phyloP scores from a whole-genome alignment of 495 filamentous ascomycete genomes.

The Penicillium goetzii region DNA sequence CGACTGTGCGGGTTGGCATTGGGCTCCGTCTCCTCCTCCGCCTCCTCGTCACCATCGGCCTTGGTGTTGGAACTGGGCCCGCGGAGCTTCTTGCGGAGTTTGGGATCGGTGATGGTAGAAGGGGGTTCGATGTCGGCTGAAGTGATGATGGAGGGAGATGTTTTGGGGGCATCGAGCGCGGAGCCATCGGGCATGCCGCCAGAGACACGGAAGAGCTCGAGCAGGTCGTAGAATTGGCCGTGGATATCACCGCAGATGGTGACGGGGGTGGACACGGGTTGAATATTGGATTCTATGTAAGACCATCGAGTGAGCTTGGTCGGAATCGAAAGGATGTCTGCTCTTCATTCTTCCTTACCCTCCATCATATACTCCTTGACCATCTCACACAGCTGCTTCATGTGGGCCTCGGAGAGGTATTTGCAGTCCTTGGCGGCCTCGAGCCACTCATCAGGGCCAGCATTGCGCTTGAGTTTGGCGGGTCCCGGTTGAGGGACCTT shows the following conservation, averaged over 20 bases:
- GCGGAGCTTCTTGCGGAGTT: slow-evolving; percentile 77
- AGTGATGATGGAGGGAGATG: slow-evolving; percentile 68
- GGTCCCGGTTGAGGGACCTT: slow-evolving; percentile 87
- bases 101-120: slow-evolving; percentile 80
- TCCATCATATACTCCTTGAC: slow-evolving; percentile 99
- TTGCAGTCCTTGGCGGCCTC: slow-evolving; percentile 94
- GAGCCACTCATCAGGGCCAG: slow-evolving; percentile 95
- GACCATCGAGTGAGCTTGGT: background rate
- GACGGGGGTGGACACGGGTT: slow-evolving; percentile 94
- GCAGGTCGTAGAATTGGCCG: slow-evolving; percentile 97
- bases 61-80: slow-evolving; percentile 49
- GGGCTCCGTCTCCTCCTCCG: slow-evolving; percentile 18
- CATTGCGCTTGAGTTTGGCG: slow-evolving; percentile 77
- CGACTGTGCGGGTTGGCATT: slow-evolving; percentile 31
- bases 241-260: slow-evolving; percentile 98
- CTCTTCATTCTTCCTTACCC: slow-evolving; percentile 52
- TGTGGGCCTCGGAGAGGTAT: slow-evolving; percentile 90
- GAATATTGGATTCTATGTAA: slow-evolving; percentile 89
- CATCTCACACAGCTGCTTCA: slow-evolving; percentile 98
- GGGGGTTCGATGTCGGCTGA: slow-evolving; percentile 88
- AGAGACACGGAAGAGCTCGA: slow-evolving; percentile 94
- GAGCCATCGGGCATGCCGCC: slow-evolving; percentile 90
- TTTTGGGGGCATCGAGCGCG: slow-evolving; percentile 64
- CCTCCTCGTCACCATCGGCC: slow-evolving; percentile 48
- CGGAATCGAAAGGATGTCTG: background rate